Evolutionary conservation across 1,284 basidiomycete species (phyloP).

Genomic region (Ceratobasidium sp.): DNA sequence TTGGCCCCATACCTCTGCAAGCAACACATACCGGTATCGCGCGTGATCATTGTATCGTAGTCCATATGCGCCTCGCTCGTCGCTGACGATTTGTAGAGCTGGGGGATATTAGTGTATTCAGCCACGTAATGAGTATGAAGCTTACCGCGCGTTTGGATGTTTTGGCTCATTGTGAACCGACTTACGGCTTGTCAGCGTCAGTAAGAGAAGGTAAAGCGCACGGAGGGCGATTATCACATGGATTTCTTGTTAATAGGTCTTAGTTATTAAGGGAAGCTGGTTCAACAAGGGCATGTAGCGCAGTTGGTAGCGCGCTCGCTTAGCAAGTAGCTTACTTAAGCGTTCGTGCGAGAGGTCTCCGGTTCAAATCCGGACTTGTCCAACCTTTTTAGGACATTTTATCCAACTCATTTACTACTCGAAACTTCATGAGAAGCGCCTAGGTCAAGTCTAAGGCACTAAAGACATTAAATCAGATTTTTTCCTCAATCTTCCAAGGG

Average conservation of each 20-base stretch:
- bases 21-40: conserved; percentile 71
- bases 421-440: no score
- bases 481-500: no score
- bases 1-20: background rate
- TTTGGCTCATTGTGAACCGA: background rate
- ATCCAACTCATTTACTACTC: no score
- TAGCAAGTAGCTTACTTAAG: background rate
- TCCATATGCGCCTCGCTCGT: conserved; percentile 90
- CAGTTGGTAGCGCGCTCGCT: background rate
- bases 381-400: background rate
- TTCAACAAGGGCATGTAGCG: background rate
- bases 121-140: background rate
- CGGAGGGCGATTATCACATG: background rate
- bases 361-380: background rate
- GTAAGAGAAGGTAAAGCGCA: no score
- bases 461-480: no score
- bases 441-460: no score
- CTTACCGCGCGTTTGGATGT: background rate
- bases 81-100: conserved; percentile 85
- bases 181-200: no score
- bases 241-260: background rate
- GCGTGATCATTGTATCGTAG: conserved; percentile 86
- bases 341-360: background rate
- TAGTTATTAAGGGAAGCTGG: background rate
- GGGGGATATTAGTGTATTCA: conserved; percentile 31